Evolutionary conservation across 371 early-diverging fungal genomes (phyloP).

Genomic region (Catenaria anguillulae): DNA sequence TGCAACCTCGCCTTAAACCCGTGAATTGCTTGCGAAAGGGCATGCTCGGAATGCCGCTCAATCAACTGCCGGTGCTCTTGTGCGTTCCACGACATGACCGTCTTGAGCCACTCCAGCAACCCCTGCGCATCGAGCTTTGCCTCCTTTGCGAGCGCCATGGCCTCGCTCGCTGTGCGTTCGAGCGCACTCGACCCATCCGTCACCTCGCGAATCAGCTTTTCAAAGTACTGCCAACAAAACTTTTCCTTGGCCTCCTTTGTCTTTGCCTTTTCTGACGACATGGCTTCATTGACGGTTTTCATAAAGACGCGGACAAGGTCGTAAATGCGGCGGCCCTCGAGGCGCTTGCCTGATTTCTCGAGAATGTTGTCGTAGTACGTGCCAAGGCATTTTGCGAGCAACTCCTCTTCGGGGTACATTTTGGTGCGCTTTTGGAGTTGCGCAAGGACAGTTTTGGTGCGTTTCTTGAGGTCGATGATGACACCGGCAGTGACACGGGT

Average conservation of each 20-base stretch:
- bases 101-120: background rate
- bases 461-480: background rate
- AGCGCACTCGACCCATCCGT: background rate
- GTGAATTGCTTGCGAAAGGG: background rate
- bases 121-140: background rate
- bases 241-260: background rate
- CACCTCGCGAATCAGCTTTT: background rate
- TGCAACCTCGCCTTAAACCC: background rate
- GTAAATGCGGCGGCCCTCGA: conserved; percentile 1
- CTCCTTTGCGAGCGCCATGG: background rate
- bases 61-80: background rate
- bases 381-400: background rate
- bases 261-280: background rate
- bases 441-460: background rate
- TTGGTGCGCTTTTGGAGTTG: background rate
- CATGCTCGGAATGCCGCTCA: background rate
- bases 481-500: background rate
- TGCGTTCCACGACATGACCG: background rate
- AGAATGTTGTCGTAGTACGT: background rate
- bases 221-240: conserved; percentile 1
- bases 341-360: conserved; percentile 1
- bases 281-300: background rate
- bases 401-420: conserved; percentile 2
- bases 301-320: background rate
- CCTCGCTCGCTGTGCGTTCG: background rate